Percentiles rank a stretch among this genome's conserved stretches.
These are phyloP conservation scores for Prunus salicina DNA, from an alignment of 306 rosid genomes.

Conservation along the genomic window DNA sequence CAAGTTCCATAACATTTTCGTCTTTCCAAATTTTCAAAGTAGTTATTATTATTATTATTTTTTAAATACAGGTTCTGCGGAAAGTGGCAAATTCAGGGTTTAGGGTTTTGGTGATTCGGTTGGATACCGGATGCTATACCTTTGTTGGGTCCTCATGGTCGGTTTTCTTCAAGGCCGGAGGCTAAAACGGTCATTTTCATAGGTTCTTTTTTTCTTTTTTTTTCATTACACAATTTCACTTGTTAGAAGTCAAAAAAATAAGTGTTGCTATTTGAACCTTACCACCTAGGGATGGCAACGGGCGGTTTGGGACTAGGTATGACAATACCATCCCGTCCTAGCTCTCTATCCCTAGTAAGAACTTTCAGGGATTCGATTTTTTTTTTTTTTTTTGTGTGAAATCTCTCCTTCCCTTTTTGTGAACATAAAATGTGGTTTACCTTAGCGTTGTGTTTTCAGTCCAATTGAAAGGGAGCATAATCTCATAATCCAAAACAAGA, in stretches of 20 bases:
- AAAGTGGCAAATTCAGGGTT: not conserved
- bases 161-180: not conserved
- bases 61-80: not conserved
- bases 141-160: not conserved
- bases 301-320: too few relatives aligned
- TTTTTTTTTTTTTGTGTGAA: too few relatives aligned
- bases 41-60: not conserved
- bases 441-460: not conserved
- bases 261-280: not conserved
- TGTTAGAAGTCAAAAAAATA: not conserved
- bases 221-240: not conserved
- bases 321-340: too few relatives aligned
- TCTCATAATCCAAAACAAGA: not conserved
- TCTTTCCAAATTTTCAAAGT: not conserved
- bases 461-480: not conserved
- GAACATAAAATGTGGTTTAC: too few relatives aligned
- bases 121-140: not conserved
- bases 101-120: constrained; percentile 4
- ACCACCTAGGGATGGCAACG: too few relatives aligned
- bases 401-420: too few relatives aligned
- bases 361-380: too few relatives aligned
- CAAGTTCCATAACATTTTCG: not conserved
- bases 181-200: constrained; percentile 1
- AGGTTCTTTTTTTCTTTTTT: not conserved
- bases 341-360: too few relatives aligned